Evolutionary conservation across 192 early-diverging fungal species (phyloP).

Genomic region (Helicostylum pulchrum): DNA sequence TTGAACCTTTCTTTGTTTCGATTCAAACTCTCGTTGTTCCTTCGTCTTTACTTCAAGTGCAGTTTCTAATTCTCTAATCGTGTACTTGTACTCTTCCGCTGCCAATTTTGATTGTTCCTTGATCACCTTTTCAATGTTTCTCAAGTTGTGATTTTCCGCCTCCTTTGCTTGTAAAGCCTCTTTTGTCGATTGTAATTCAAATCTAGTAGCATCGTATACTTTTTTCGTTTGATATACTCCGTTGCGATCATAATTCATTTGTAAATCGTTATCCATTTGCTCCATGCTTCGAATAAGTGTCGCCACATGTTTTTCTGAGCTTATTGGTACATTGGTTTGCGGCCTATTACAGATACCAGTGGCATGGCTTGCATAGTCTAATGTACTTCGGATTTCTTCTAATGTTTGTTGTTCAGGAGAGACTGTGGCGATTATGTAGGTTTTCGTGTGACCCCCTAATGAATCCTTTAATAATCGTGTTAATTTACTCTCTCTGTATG

Average conservation of each 20-base stretch:
- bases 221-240: constrained; percentile 78
- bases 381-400: constrained; percentile 71
- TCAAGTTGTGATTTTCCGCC: too few species aligned
- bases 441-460: constrained; percentile 84
- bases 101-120: too few species aligned
- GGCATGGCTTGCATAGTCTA: constrained; percentile 77
- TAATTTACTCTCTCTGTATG: constrained; percentile 84
- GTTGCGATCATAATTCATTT: constrained; percentile 69
- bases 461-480: constrained; percentile 91
- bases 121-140: too few species aligned
- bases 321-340: constrained; percentile 74
- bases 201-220: constrained; percentile 52
- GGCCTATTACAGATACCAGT: constrained; percentile 79
- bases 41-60: too few species aligned
- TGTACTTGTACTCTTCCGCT: too few species aligned
- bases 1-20: too few species aligned
- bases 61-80: too few species aligned
- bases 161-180: constrained; percentile 35
- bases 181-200: constrained; percentile 49
- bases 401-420: constrained; percentile 66
- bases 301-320: constrained; percentile 76
- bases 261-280: constrained; percentile 72
- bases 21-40: too few species aligned
- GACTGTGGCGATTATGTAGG: constrained; percentile 94
- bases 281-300: constrained; percentile 82